phyloP scores from a whole-genome alignment of 2,329 filamentous ascomycete genomes.

The Aspergillus neoniger region DNA sequence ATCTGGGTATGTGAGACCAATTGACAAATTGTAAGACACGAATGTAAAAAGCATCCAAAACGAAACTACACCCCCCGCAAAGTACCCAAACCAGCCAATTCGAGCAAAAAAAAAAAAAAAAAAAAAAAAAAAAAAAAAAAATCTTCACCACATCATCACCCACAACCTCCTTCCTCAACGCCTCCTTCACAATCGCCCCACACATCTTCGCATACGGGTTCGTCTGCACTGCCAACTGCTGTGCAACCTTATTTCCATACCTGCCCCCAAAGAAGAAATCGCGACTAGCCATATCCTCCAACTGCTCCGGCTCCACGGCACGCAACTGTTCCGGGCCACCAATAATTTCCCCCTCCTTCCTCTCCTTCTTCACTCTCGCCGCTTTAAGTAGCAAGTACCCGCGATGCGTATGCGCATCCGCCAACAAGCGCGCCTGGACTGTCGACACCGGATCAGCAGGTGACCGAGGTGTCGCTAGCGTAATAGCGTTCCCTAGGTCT shows the following conservation, averaged over 20 bases:
- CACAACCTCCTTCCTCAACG: slow-evolving; percentile 55
- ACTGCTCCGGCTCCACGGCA: slow-evolving; percentile 37
- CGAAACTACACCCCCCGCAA: not conserved
- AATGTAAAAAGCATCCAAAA: not conserved
- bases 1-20: no score
- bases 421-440: slow-evolving; percentile 52
- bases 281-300: slow-evolving; percentile 59
- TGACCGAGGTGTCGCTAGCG: slow-evolving; percentile 43
- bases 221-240: slow-evolving; percentile 60
- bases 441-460: slow-evolving; percentile 47
- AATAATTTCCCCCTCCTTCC: not conserved
- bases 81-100: not conserved
- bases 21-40: not conserved
- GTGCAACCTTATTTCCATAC: slow-evolving; percentile 59
- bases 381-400: slow-evolving; percentile 48
- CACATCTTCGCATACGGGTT: slow-evolving; percentile 66
- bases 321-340: slow-evolving; percentile 34
- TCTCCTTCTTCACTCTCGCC: slow-evolving; percentile 28
- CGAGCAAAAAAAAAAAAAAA: not conserved
- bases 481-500: slow-evolving; percentile 49
- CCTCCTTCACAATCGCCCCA: slow-evolving; percentile 62
- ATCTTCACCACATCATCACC: not conserved
- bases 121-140: not conserved
- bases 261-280: slow-evolving; percentile 57
- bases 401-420: slow-evolving; percentile 58